Evolutionary conservation across 1,284 basidiomycete species (phyloP), one percentile per base, ranked within the genome.

Genomic region (Termitomyces sp.): DNA sequence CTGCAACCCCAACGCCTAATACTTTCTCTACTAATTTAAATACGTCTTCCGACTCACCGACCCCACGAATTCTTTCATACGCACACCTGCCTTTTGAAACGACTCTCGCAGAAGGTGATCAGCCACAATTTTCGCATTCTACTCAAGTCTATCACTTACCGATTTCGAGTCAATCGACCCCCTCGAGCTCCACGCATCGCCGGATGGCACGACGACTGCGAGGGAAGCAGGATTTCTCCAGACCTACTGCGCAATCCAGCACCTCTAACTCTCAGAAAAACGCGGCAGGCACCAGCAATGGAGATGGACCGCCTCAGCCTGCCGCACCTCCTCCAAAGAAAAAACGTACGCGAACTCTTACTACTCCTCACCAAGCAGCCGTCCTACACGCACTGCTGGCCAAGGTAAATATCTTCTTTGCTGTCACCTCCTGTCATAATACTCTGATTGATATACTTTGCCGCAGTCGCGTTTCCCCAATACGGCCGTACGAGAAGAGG

Each of bases 301-400:
- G 67, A 51, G 72, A 66, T 44, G 67, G 65, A 42, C 71, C 62
- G 17, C 67, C 64, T 44, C 63, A 69, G 10, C 50, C 61, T 47
- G 53, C 64, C 36, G 51, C 66, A 10, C 68, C 73, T 46, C 77
- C 78, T 33, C 72, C 76, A 38, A 87, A 87, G 73, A 88, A 86
- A 69, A 90, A 90, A 70, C 80, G 87, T 61, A 92, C 90, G 61
- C 71, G 83, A 38, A 92, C 90, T 15, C 74, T 92, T 55, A 92
- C 90, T 42, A 92, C 90, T 12, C 88, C 90, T 6, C 86, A 91
- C 64, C 90, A 92, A 67, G 84, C 89, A 53, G 85, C 87, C 13
- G 89, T 90, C 19, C 75, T 92, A 15, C 89, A 91, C 63, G 84
- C 86, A 7, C 77, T 92, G 43, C 78, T 92, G 21, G 86, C 88